These are phyloP conservation scores for Wakefieldia striispora DNA, from an alignment of 768 basidiomycete species.

Conservation along the genomic window DNA sequence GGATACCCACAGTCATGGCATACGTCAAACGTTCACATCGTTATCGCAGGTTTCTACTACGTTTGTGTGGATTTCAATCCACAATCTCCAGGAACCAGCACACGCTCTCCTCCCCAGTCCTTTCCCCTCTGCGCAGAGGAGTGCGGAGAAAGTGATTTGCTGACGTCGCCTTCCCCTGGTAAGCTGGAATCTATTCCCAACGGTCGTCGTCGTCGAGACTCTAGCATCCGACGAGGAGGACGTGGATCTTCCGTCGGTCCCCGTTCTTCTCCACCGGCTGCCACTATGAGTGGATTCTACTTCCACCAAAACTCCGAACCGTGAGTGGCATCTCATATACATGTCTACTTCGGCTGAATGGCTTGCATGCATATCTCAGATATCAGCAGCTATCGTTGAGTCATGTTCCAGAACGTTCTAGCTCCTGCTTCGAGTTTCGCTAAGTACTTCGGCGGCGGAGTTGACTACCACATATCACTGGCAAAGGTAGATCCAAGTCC, in stretches of 20 bases:
- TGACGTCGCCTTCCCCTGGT: constrained; percentile 30
- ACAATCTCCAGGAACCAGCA: constrained; percentile 38
- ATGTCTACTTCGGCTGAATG: constrained; percentile 4
- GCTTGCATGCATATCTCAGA: constrained; percentile 36
- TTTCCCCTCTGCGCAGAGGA: constrained; percentile 34
- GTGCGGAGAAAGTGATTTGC: constrained; percentile 24
- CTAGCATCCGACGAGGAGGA: constrained; percentile 43
- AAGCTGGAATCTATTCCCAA: constrained; percentile 41
- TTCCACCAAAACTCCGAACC: constrained; percentile 92
- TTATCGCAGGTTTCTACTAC: constrained; percentile 79
- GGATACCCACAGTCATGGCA: constrained; percentile 5
- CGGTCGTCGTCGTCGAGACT: constrained; percentile 40
- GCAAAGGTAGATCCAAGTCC: not conserved
- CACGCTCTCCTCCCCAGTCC: constrained; percentile 34
- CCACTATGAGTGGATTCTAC: constrained; percentile 88
- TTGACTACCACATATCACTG: not conserved
- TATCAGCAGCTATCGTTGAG: constrained; percentile 87
- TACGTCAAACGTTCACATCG: constrained; percentile 15
- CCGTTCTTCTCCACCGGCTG: constrained; percentile 47
- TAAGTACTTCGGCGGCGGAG: constrained; percentile 34
- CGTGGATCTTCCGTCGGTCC: constrained; percentile 52
- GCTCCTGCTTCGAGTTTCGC: constrained; percentile 85
- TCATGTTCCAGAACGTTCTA: constrained; percentile 72
- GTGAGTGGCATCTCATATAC: constrained; percentile 48
- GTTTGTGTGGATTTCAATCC: constrained; percentile 93